Evolutionary conservation across 73 alveolate species (phyloP).

Genomic region (Stentor coeruleus): DNA sequence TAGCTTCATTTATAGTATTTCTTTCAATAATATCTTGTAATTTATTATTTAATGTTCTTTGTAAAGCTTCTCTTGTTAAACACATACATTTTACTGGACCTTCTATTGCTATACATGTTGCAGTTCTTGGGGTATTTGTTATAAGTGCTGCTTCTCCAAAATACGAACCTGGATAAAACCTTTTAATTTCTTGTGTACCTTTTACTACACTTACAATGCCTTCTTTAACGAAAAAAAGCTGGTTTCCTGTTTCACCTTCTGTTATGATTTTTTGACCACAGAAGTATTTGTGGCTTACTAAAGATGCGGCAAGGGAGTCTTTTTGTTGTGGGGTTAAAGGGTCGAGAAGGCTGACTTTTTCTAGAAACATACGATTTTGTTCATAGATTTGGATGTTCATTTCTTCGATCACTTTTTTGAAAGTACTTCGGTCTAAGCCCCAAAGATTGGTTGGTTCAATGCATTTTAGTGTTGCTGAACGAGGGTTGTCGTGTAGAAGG

Average conservation of each 20-base stretch:
- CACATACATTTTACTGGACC: not conserved
- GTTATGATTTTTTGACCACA: not conserved
- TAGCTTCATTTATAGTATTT: not conserved
- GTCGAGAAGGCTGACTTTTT: not conserved
- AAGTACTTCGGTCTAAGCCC: not conserved
- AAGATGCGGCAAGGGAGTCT: not conserved
- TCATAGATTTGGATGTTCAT: not conserved
- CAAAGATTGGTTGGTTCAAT: not conserved
- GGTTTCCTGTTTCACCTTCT: constrained; percentile 17
- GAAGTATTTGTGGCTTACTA: not conserved
- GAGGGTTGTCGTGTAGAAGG: not conserved
- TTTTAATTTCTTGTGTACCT: not conserved
- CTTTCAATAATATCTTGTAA: constrained; percentile 9
- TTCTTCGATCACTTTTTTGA: not conserved
- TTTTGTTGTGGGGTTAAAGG: not conserved
- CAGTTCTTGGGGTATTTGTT: not conserved
- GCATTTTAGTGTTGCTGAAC: not conserved
- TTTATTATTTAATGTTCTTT: not conserved
- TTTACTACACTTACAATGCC: not conserved
- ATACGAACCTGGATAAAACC: not conserved
- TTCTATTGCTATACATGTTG: not conserved
- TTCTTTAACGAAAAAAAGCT: not conserved
- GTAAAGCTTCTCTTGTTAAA: not conserved
- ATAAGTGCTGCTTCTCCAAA: not conserved
- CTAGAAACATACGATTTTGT: constrained; percentile 2